Evolutionary conservation across 257 asterid genomes (phyloP).

Genomic region (Nemophila menziesii): DNA sequence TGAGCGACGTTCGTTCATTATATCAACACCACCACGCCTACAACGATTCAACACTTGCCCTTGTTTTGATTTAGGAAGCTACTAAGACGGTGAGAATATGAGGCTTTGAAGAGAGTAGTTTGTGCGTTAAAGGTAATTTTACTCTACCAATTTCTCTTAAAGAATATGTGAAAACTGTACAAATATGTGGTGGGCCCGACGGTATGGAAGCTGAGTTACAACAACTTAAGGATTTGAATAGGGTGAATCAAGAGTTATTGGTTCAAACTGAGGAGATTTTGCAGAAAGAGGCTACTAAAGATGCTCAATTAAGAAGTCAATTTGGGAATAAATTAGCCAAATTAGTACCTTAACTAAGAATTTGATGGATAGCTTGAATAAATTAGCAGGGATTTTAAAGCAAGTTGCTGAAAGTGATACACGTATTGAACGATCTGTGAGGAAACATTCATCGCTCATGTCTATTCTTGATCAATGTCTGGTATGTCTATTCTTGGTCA

Average conservation of each 20-base stretch:
- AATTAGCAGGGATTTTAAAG: constrained; percentile 86
- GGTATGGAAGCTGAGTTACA: constrained; percentile 86
- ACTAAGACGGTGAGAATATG: too few relatives aligned
- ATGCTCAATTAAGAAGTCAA: constrained; percentile 83
- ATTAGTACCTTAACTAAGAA: constrained; percentile 86
- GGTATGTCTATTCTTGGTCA: too few relatives aligned
- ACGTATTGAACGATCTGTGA: constrained; percentile 89
- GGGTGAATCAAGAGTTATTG: constrained; percentile 88
- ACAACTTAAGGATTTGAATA: constrained; percentile 81
- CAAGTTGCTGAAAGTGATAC: constrained; percentile 95
- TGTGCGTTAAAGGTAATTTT: constrained; percentile 70
- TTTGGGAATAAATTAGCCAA: constrained; percentile 92
- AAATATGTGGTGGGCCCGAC: constrained; percentile 90
- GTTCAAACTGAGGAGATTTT: constrained; percentile 83
- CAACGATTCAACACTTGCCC: too few relatives aligned
- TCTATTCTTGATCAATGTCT: constrained; percentile 83
- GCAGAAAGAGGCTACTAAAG: constrained; percentile 87
- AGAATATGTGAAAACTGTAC: constrained; percentile 90
- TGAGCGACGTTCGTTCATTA: too few relatives aligned
- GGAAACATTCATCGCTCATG: constrained; percentile 75
- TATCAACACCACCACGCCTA: too few relatives aligned
- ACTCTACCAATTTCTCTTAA: constrained; percentile 50
- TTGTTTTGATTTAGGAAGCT: too few relatives aligned
- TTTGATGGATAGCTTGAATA: constrained; percentile 73
- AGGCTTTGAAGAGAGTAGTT: too few relatives aligned